phyloP scores from a whole-genome alignment of 139 green algal species.

The Chara braunii region DNA sequence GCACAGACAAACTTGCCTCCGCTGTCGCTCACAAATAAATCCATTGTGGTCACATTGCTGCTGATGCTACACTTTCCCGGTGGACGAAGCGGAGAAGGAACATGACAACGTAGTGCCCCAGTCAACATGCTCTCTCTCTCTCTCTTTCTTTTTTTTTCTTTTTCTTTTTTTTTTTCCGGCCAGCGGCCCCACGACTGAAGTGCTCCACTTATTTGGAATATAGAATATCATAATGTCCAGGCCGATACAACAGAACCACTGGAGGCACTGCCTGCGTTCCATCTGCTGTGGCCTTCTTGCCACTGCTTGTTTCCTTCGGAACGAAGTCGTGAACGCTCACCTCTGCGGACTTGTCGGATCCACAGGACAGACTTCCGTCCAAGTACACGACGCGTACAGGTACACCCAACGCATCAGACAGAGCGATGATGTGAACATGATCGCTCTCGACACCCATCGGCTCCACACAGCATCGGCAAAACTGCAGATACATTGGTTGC shows the following conservation, averaged over 20 bases:
- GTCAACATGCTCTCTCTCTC: no score
- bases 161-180: no score
- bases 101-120: no score
- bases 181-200: no score
- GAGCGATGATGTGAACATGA: slow-evolving; percentile 85
- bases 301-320: slow-evolving; percentile 40
- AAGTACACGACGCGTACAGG: slow-evolving; percentile 72
- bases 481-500: slow-evolving; percentile 15
- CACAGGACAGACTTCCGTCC: slow-evolving; percentile 30
- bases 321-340: slow-evolving; percentile 60
- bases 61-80: no score
- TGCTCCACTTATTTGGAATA: slow-evolving; percentile 48
- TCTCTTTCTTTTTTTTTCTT: no score
- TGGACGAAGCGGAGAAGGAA: no score
- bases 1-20: no score
- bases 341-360: background rate
- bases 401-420: slow-evolving; percentile 78
- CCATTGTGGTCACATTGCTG: no score
- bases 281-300: background rate
- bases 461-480: slow-evolving; percentile 39
- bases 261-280: slow-evolving; percentile 2
- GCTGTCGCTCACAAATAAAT: no score
- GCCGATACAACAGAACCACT: slow-evolving; percentile 63
- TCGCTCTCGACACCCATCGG: slow-evolving; percentile 90
- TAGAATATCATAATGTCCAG: slow-evolving; percentile 67